These are phyloP conservation scores for Aphanomyces cochlioides DNA, from an alignment of 352 stramenopile species.

Conservation along the genomic window DNA sequence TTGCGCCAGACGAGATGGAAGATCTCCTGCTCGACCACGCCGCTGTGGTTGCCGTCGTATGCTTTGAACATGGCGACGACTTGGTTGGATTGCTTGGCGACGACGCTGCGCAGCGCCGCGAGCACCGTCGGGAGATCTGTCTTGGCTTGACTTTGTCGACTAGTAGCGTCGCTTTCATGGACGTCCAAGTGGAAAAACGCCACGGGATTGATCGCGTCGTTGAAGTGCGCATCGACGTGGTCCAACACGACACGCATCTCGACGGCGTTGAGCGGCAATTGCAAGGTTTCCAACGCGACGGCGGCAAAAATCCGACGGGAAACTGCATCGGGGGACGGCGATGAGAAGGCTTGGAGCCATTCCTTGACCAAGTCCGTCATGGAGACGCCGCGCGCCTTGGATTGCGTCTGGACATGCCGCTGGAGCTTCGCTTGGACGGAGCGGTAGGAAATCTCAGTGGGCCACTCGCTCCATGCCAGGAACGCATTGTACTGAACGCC, in stretches of 20 bases:
- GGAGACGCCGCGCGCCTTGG: conserved; percentile 33
- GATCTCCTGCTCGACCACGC: conserved; percentile 30
- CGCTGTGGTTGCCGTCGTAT: conserved; percentile 16
- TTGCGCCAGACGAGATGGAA: conserved; percentile 40
- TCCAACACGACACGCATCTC: conserved; percentile 53
- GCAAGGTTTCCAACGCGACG: conserved; percentile 37
- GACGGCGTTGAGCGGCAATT: conserved; percentile 44
- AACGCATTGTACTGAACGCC: conserved; percentile 68
- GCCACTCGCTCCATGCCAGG: conserved; percentile 55
- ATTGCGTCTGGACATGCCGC: conserved; percentile 34
- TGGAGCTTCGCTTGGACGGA: conserved; percentile 37
- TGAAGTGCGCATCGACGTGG: conserved; percentile 49
- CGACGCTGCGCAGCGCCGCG: background rate
- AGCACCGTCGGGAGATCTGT: conserved; percentile 8
- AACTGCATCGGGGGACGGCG: conserved; percentile 29
- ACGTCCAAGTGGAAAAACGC: conserved; percentile 60
- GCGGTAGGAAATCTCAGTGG: background rate
- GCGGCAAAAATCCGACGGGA: conserved; percentile 45
- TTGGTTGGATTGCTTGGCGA: background rate
- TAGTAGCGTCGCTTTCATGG: conserved; percentile 36
- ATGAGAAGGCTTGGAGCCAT: conserved; percentile 45
- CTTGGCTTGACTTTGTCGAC: background rate
- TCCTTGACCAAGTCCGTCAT: conserved; percentile 40
- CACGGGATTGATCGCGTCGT: conserved; percentile 48
- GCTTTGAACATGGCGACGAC: conserved; percentile 14